phyloP scores from a whole-genome alignment of 2,329 filamentous ascomycete genomes.

The Cytospora leucostoma region DNA sequence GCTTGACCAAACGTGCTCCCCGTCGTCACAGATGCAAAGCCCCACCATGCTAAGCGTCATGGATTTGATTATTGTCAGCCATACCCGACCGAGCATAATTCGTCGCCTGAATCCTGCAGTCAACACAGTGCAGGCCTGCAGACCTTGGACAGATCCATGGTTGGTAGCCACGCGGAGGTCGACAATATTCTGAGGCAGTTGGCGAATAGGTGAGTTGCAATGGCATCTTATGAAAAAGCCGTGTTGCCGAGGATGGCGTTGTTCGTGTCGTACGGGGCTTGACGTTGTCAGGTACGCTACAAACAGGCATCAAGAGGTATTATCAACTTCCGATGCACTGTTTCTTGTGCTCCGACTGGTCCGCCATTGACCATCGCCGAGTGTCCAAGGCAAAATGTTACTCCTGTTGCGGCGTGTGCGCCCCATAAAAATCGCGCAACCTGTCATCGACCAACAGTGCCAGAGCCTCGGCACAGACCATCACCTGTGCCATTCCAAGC shows the following conservation, averaged over 20 bases:
- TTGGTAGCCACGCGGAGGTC: conserved; percentile 61
- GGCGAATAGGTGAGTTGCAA: conserved; percentile 74
- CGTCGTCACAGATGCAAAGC: conserved; percentile 46
- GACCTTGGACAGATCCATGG: conserved; percentile 46
- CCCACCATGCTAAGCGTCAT: conserved; percentile 70
- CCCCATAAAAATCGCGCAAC: conserved; percentile 47
- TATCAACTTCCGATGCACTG: conserved; percentile 46
- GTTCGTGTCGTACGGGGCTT: conserved; percentile 72
- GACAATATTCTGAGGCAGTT: conserved; percentile 60
- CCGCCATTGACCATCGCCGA: conserved; percentile 50
- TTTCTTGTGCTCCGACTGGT: conserved; percentile 46
- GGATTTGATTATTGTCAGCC: conserved; percentile 60
- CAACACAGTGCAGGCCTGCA: no score
- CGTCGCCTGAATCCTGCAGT: conserved; percentile 58
- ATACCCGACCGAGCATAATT: conserved; percentile 64
- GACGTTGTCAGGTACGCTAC: conserved; percentile 54
- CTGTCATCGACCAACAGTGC: conserved; percentile 59
- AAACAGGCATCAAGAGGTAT: conserved; percentile 47
- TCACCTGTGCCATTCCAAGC: conserved; percentile 31
- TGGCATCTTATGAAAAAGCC: conserved; percentile 69
- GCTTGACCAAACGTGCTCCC: conserved; percentile 57
- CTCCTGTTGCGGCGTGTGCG: background rate
- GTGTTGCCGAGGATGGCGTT: conserved; percentile 56
- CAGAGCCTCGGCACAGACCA: conserved; percentile 65
- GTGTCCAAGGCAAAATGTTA: background rate